Base-by-base conservation (phyloP, 805 yeast genomes). In the Blastobotrys parvus region DNA sequence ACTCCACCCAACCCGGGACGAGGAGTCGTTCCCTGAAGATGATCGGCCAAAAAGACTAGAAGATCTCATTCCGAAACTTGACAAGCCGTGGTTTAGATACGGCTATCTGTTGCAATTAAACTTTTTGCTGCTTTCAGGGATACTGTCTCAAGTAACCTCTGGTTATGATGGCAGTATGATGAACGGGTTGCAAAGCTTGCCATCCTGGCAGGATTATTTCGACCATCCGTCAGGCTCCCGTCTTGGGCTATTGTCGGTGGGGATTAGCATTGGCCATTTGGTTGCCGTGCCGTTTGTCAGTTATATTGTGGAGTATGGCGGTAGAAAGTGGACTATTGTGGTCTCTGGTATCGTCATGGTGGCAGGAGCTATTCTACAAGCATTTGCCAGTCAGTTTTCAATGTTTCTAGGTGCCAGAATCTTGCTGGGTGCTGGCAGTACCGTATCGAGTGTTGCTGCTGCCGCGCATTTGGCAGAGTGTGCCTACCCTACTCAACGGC, bases 391-490 rank as follows among this genome's bases (percentile, higher is more conserved):
- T 17, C 73, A 81, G 5, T 39, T 77, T 49, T 82, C 81, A 35
- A 82, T 78, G 54, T 77, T 82, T 44, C 76, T 82, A 42, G 62
- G 78, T 50, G 84, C 82, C 23, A 71, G 90, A 65, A 74, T 77
- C 40, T 57, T 77, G 27, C 49, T 54, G 17, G 61, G 61, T 3
- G 33, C 52, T 29, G 61, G 60, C 3, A 48, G 49, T 18, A 58
- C 59, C 21, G 27, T 49, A 19, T 45, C 52, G 36, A 52, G 47
- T 38, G 44, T 50, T 3, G 47, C 80, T 45, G 82, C 81, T 23
- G 88, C 90, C 39, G 64, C 83, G 53, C 82, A 80, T 58, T 76
- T 80, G 65, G 81, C 88, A 32, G 85, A 82, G 61, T 78, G 82
- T 62, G 72, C 86, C 33, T 75, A 73, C 45, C 73, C 85, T 8